Evolutionary conservation across 208 protist species (phyloP).

Genomic region (Angomonas ambiguus): DNA sequence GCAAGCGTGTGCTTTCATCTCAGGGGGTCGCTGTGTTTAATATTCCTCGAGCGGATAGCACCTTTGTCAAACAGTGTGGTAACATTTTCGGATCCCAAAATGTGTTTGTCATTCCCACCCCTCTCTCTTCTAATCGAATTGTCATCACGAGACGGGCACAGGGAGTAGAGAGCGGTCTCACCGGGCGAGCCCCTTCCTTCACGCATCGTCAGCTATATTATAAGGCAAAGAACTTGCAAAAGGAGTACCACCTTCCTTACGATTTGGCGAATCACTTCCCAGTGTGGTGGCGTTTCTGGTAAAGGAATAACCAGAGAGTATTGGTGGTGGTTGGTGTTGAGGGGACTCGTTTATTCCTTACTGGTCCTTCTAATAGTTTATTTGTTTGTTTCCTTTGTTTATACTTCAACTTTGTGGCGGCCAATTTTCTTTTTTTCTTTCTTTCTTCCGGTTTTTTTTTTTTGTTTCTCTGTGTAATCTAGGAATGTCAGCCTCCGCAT

Average conservation of each 20-base stretch:
- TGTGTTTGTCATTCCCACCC: slow-evolving; percentile 61
- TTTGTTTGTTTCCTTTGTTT: slow-evolving; percentile 2
- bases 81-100: slow-evolving; percentile 58
- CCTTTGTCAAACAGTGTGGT: slow-evolving; percentile 47
- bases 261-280: slow-evolving; percentile 68
- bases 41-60: slow-evolving; percentile 36
- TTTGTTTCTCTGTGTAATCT: background rate
- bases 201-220: slow-evolving; percentile 59
- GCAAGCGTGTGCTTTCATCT: slow-evolving; percentile 36
- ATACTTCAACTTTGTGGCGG: background rate
- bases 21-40: slow-evolving; percentile 83
- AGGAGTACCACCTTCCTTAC: slow-evolving; percentile 62
- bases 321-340: no score
- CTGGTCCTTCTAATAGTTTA: background rate
- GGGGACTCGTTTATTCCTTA: background rate
- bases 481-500: slow-evolving; percentile 17
- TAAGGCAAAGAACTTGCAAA: slow-evolving; percentile 44
- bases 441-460: background rate
- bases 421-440: slow-evolving; percentile 7
- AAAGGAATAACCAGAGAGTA: slow-evolving; percentile 2
- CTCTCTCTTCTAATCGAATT: slow-evolving; percentile 64
- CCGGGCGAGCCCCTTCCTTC: slow-evolving; percentile 18
- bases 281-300: slow-evolving; percentile 83
- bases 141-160: slow-evolving; percentile 42
- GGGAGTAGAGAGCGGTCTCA: background rate